Base-by-base conservation (phyloP, 345 rosid species). In the Excoecaria agallocha region DNA sequence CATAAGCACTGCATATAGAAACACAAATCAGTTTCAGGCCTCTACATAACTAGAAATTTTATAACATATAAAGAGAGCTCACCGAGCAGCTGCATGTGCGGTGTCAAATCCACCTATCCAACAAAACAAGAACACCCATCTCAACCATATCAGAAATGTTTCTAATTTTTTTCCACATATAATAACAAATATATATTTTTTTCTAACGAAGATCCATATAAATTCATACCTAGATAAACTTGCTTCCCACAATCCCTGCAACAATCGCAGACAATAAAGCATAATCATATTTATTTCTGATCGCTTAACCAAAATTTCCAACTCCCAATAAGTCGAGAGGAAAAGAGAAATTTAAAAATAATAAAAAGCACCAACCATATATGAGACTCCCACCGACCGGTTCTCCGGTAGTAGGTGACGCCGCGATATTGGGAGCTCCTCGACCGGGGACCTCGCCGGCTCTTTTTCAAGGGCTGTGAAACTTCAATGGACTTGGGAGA, bases 311-410 rank as follows among this genome's bases (percentile, higher is more conserved):
- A n/a, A n/a, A n/a, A 54, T 22, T 25, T 39, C 45, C 16, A 24
- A 25, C 9, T 43, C 8, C 7, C 7, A 19, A 63, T 24, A 57
- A 30, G 9, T 20, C 15, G 46, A 43, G 20, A 8, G 64, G 8
- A 20, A 60, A n/a, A 46, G 46, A 4, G 19, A 7, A 13, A 37
- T 35, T 35, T 43, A n/a, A 68, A 3, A 6, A 38, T 19, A 51
- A 15, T 19, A 20, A 51, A 6, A 12, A 57, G 10, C 25, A 79
- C 83, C 12, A 57, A 93, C 99, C 99, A 95, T 69, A 95, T 95
- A 84, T 95, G 99, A 67, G 99, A 95, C 79, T 95, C 99, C 99
- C 99, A 95, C 72, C 99, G 86, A 66, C 99, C 99, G 24, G 99
- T 95, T 73, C 99, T 85, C 82, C 99, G 86, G 81, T 95, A 95